These are phyloP conservation scores for Arachis monticola DNA, from an alignment of 331 rosid genomes.

Conservation along the genomic window DNA sequence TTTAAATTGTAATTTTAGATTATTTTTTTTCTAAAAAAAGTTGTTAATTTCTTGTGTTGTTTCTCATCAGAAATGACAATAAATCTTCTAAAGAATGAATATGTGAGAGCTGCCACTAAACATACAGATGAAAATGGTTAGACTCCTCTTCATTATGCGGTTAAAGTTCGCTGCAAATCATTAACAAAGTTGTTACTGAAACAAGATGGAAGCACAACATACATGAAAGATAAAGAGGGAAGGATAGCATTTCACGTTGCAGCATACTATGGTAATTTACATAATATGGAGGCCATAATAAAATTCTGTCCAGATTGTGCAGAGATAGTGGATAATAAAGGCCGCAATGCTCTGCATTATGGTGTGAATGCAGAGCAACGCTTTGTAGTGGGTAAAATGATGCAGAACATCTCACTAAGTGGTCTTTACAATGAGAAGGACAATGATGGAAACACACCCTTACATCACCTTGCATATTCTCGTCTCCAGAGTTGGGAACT, in stretches of 20 bases:
- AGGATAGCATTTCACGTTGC: not conserved
- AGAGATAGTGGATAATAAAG: not conserved
- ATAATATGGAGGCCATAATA: not conserved
- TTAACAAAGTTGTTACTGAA: not conserved
- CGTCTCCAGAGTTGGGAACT: fast-evolving
- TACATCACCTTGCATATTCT: not conserved
- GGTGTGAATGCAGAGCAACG: not conserved
- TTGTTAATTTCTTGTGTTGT: not conserved
- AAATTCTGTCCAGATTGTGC: not conserved
- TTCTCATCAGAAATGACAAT: not conserved
- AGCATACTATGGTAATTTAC: not conserved
- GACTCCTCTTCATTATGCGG: not conserved
- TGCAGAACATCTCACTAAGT: not conserved
- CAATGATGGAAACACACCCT: not conserved
- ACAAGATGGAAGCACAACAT: not conserved
- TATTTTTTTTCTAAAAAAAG: no score
- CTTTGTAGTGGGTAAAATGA: not conserved
- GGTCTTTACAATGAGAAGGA: not conserved
- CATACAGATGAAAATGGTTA: not conserved
- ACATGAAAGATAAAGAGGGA: not conserved
- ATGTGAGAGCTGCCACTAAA: not conserved
- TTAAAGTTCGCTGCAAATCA: not conserved
- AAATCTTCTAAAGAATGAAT: not conserved
- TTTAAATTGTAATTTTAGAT: no score
- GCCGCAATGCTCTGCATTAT: not conserved